Conservation (phyloP, 768 basidiomycete species). For the Lactarius hatsudake region DNA sequence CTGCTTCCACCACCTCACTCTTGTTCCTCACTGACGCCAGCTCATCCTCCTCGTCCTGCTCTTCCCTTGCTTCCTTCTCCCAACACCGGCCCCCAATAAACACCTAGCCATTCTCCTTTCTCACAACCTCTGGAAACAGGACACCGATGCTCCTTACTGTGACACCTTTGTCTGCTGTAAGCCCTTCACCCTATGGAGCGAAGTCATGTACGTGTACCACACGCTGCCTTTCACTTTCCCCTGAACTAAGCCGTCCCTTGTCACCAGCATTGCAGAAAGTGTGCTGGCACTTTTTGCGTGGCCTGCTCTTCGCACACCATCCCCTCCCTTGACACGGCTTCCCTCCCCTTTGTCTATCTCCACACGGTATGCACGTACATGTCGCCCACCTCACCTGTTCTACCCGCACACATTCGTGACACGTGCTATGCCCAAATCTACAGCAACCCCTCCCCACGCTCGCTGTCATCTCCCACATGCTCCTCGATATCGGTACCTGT, state of each 20-base stretch:
- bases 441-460: too few species aligned
- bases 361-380: slow-evolving; percentile 55
- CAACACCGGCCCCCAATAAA: slow-evolving; percentile 47
- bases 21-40: slow-evolving; percentile 29
- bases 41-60: slow-evolving; percentile 29
- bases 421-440: too few species aligned
- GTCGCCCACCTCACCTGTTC: slow-evolving; percentile 58
- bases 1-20: slow-evolving; percentile 27
- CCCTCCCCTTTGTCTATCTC: slow-evolving; percentile 66
- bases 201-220: slow-evolving; percentile 57
- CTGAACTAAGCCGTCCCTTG: background rate
- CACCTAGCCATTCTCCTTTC: slow-evolving; percentile 76
- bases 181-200: slow-evolving; percentile 69
- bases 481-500: too few species aligned
- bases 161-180: slow-evolving; percentile 72
- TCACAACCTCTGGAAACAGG: slow-evolving; percentile 74
- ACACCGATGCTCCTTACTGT: slow-evolving; percentile 57
- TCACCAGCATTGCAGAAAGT: slow-evolving; percentile 75
- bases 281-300: slow-evolving; percentile 73
- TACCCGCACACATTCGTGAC: too few species aligned
- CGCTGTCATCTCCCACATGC: too few species aligned
- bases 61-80: slow-evolving; percentile 24
- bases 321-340: slow-evolving; percentile 68
- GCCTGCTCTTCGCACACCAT: slow-evolving; percentile 59
- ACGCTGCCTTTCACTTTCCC: slow-evolving; percentile 1